Percentiles rank a stretch among this genome's conserved stretches.
phyloP scores from a whole-genome alignment of 2,329 filamentous ascomycete genomes.

The Claviceps maximensis region DNA sequence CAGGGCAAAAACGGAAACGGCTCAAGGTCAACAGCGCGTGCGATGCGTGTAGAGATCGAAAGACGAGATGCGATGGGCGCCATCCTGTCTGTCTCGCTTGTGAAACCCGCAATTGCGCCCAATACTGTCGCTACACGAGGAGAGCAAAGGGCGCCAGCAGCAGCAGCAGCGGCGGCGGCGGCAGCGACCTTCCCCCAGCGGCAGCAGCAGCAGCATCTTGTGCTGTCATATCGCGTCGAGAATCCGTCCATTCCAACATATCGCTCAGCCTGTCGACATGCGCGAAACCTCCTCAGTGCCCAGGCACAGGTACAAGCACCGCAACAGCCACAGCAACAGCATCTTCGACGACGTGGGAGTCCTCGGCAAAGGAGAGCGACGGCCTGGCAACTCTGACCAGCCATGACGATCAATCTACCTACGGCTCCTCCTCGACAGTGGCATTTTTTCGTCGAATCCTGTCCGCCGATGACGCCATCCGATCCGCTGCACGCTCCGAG shows the following conservation, averaged over 20 bases:
- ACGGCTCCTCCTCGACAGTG: conserved; percentile 3
- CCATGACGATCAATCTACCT: conserved; percentile 2
- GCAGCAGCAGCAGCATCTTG: too few relatives aligned
- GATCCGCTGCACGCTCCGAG: background rate
- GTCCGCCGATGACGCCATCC: background rate
- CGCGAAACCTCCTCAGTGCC: background rate
- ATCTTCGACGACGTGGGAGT: background rate
- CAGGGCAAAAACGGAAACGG: background rate
- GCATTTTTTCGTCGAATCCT: conserved; percentile 2
- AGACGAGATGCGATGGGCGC: conserved; percentile 3
- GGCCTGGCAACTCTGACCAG: conserved; percentile 2
- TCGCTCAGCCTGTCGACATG: background rate
- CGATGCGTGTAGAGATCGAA: conserved; percentile 1
- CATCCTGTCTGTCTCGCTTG: conserved; percentile 1
- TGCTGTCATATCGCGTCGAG: background rate
- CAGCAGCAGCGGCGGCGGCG: too few relatives aligned
- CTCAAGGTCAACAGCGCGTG: conserved; percentile 3
- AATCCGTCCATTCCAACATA: background rate
- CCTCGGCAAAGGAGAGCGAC: conserved; percentile 2
- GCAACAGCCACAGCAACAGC: too few relatives aligned
- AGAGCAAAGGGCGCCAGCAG: background rate
- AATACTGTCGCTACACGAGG: conserved; percentile 1
- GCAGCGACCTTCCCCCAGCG: background rate
- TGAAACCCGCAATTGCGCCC: conserved; percentile 1
- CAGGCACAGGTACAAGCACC: too few relatives aligned